Conservation (phyloP, 768 basidiomycete species). For the Amanita rimosa region DNA sequence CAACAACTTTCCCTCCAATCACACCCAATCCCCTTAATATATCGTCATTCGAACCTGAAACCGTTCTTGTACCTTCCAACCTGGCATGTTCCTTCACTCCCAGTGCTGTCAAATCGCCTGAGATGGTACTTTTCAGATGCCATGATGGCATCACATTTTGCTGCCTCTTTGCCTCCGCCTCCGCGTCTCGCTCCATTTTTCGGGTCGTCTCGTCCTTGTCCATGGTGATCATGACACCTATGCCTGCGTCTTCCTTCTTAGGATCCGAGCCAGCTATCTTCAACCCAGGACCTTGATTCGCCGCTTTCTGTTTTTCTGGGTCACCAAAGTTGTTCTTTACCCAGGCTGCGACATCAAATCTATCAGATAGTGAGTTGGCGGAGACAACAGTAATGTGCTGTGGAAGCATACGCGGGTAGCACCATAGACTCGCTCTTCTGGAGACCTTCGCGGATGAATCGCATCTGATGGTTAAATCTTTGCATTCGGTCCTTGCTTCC, state of each 20-base stretch:
- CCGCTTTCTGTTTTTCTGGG: conserved; percentile 44
- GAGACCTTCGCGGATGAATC: conserved; percentile 76
- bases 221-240: conserved; percentile 79
- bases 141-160: conserved; percentile 91
- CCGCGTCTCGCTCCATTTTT: conserved; percentile 61
- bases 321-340: conserved; percentile 64
- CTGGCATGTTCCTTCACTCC: conserved; percentile 68
- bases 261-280: conserved; percentile 67
- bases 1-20: conserved; percentile 25
- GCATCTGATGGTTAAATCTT: conserved; percentile 86
- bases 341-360: conserved; percentile 78
- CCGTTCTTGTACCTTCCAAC: conserved; percentile 22
- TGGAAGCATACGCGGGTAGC: conserved; percentile 55
- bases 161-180: conserved; percentile 75
- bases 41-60: conserved; percentile 52
- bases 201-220: conserved; percentile 80
- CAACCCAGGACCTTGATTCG: conserved; percentile 42
- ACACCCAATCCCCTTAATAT: conserved; percentile 60
- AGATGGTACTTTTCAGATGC: conserved; percentile 94
- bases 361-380: conserved; percentile 16
- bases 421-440: conserved; percentile 84
- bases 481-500: conserved; percentile 95
- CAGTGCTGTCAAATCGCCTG: conserved; percentile 81
- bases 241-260: conserved; percentile 57
- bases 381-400: not conserved